A percentile compares a stretch with the other conserved stretches of the same genome.
These are phyloP conservation scores for Neonectria sp. DNA, from an alignment of 2,329 filamentous ascomycete species.

Conservation along the genomic window DNA sequence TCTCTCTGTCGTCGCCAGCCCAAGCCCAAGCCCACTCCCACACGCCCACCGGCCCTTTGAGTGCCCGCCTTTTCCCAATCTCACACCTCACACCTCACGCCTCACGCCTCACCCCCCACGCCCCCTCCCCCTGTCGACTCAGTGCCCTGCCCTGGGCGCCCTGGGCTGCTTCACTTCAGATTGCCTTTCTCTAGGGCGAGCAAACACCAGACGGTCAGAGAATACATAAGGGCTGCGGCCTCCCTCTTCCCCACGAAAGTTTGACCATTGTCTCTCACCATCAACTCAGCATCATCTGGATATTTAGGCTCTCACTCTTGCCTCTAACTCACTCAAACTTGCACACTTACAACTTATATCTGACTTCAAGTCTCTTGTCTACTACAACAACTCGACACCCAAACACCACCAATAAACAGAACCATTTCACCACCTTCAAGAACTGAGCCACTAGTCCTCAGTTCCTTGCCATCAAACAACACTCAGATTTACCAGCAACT, in stretches of 20 bases:
- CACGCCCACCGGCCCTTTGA: slow-evolving; percentile 29
- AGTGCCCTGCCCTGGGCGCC: slow-evolving; percentile 48
- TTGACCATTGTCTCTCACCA: slow-evolving; percentile 39
- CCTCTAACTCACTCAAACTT: slow-evolving; percentile 27
- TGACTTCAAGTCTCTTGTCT: slow-evolving; percentile 25
- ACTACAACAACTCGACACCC: slow-evolving; percentile 33
- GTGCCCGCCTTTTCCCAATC: slow-evolving; percentile 22
- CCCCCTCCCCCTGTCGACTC: slow-evolving; percentile 40
- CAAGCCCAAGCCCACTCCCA: slow-evolving; percentile 27
- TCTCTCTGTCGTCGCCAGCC: slow-evolving; percentile 4
- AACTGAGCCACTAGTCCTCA: slow-evolving; percentile 44
- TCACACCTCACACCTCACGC: slow-evolving; percentile 7
- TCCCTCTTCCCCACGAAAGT: slow-evolving; percentile 45
- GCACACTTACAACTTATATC: slow-evolving; percentile 11
- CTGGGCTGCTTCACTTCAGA: slow-evolving; percentile 52
- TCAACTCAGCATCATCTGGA: slow-evolving; percentile 41
- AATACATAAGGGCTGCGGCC: slow-evolving; percentile 51
- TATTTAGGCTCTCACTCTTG: slow-evolving; percentile 37
- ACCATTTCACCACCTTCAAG: slow-evolving; percentile 21
- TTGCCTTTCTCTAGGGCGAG: slow-evolving; percentile 50
- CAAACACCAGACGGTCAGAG: slow-evolving; percentile 49
- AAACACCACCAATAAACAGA: slow-evolving; percentile 20
- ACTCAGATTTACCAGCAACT: slow-evolving; percentile 34
- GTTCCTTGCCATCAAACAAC: slow-evolving; percentile 32
- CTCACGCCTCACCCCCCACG: slow-evolving; percentile 6